phyloP scores from a whole-genome alignment of 192 early-diverging fungal species.

The Chytriomyces confervae region DNA sequence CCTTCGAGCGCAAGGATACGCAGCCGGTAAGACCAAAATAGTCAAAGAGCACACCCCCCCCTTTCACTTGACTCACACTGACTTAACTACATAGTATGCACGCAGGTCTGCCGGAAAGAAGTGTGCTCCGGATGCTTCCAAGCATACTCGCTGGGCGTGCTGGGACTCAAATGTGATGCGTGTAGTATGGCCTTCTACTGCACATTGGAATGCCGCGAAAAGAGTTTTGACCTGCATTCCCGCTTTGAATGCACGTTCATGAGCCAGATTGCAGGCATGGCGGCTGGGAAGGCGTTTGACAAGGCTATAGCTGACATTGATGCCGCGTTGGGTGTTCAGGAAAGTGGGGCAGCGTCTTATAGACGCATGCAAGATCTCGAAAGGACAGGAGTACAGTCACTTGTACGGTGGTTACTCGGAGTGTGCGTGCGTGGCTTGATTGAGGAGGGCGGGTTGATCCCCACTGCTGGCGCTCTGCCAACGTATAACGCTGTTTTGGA shows the following conservation, averaged over 20 bases:
- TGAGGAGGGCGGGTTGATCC: background rate
- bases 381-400: too few species aligned
- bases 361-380: too few species aligned
- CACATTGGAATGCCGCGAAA: background rate
- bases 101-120: background rate
- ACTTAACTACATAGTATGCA: background rate
- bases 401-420: constrained; percentile 17
- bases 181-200: background rate
- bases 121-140: background rate
- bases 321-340: too few species aligned
- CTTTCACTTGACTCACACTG: too few species aligned
- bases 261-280: background rate
- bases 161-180: background rate
- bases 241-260: background rate
- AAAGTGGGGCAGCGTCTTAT: too few species aligned
- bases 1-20: constrained; percentile 1
- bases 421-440: constrained; percentile 17
- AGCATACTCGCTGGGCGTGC: background rate
- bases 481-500: background rate
- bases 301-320: background rate
- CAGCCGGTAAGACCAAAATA: too few species aligned
- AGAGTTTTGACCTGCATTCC: background rate
- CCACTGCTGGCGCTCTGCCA: background rate
- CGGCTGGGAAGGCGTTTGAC: constrained; percentile 2
- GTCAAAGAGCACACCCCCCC: too few species aligned